Percentiles rank a stretch among this genome's conserved stretches.
Conservation (phyloP, 805 yeast genomes). For the Ogataea parapolymorpha region DNA sequence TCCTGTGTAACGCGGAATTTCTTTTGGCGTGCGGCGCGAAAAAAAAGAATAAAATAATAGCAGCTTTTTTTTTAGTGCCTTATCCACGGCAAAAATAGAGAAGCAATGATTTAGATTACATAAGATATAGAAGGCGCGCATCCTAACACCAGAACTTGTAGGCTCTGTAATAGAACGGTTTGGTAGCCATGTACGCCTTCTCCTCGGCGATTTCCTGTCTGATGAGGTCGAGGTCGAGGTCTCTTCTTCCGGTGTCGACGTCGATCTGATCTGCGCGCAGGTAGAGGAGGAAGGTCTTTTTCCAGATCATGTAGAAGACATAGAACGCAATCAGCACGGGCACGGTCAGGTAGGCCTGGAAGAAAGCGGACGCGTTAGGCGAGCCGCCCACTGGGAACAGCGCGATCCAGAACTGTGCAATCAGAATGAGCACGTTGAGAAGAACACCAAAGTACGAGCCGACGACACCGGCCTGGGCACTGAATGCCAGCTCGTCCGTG, state of each 20-base stretch:
- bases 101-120: neutral
- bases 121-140: neutral
- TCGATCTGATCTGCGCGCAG: conserved; percentile 50
- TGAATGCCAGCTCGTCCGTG: conserved; percentile 64
- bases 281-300: conserved; percentile 42
- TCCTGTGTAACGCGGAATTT: no score
- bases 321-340: conserved; percentile 58
- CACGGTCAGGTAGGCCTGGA: conserved; percentile 60
- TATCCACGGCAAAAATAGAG: conserved; percentile 4
- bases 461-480: conserved; percentile 61
- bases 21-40: conserved; percentile 5
- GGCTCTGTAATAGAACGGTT: conserved; percentile 46
- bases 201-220: conserved; percentile 59
- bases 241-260: conserved; percentile 62
- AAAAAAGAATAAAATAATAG: no score
- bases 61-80: conserved; percentile 1
- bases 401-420: conserved; percentile 83
- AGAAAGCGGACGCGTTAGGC: conserved; percentile 58
- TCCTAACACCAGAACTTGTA: conserved; percentile 56
- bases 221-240: conserved; percentile 52
- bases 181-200: conserved; percentile 43
- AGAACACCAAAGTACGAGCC: conserved; percentile 65
- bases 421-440: conserved; percentile 57
- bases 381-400: conserved; percentile 58
- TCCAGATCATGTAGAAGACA: conserved; percentile 33